Evolutionary conservation across 2,329 filamentous ascomycete genomes (phyloP).

Genomic region (Monascus ruber): DNA sequence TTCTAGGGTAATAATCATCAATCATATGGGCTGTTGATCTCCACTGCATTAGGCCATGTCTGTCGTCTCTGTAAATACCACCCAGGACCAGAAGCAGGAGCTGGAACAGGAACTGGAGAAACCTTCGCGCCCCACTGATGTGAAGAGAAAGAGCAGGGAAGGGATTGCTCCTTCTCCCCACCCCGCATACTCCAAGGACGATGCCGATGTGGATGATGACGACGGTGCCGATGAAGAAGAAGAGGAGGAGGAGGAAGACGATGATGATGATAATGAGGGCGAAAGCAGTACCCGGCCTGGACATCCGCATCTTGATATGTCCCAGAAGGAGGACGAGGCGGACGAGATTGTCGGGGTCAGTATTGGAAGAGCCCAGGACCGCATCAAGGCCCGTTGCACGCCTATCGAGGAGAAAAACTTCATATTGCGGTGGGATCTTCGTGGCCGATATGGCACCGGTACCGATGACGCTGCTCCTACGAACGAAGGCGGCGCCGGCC

Average conservation of each 20-base stretch:
- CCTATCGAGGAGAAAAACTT: slow-evolving; percentile 50
- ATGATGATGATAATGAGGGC: slow-evolving; percentile 16
- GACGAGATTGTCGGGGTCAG: slow-evolving; percentile 45
- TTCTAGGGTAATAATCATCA: no score
- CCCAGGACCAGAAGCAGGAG: no score
- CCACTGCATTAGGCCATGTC: no score
- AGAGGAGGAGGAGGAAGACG: slow-evolving; percentile 22
- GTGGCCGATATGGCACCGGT: slow-evolving; percentile 11
- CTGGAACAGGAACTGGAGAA: no score
- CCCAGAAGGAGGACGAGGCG: slow-evolving; percentile 21
- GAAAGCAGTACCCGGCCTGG: neutral
- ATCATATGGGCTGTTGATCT: no score
- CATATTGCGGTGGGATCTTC: slow-evolving; percentile 44
- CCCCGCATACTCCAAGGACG: no score
- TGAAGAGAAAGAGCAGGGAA: no score
- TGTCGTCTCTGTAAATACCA: no score
- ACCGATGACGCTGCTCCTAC: slow-evolving; percentile 5
- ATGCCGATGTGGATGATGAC: neutral
- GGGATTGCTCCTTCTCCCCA: no score
- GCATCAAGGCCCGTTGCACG: slow-evolving; percentile 45
- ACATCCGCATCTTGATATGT: slow-evolving; percentile 4
- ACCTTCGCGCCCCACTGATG: no score
- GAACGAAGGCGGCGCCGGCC: slow-evolving; percentile 19
- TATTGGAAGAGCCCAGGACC: slow-evolving; percentile 46
- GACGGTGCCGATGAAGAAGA: neutral